Conservation (phyloP, 1,284 basidiomycete species). For the Leccinum solheimii region DNA sequence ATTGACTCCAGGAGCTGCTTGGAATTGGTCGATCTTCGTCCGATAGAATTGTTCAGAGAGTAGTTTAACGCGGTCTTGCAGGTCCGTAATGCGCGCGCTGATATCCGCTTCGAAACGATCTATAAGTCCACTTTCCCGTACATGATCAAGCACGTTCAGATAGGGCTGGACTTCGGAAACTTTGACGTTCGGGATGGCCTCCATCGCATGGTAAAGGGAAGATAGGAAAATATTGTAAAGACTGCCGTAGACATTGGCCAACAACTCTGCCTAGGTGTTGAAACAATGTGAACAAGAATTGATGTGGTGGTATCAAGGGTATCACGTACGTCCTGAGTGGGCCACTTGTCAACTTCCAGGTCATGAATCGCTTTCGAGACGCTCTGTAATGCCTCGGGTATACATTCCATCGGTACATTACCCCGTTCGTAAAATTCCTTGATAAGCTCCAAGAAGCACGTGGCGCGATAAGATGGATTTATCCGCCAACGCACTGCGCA, state of each 20-base stretch:
- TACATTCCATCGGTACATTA: constrained; percentile 91
- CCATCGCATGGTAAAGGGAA: constrained; percentile 82
- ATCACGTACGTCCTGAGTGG: constrained; percentile 71
- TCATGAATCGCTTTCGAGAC: constrained; percentile 73
- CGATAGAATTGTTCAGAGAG: constrained; percentile 73
- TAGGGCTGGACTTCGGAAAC: constrained; percentile 64
- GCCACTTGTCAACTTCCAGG: constrained; percentile 75
- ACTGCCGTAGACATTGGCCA: constrained; percentile 63
- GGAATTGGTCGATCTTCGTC: constrained; percentile 67
- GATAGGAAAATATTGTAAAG: constrained; percentile 90
- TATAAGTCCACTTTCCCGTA: constrained; percentile 68
- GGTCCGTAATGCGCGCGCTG: constrained; percentile 60
- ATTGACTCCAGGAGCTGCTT: constrained; percentile 70
- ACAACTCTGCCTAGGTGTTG: constrained; percentile 56
- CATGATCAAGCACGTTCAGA: constrained; percentile 67
- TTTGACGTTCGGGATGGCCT: constrained; percentile 71
- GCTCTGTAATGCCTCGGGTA: constrained; percentile 83
- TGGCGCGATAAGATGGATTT: constrained; percentile 72
- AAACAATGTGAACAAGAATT: constrained; percentile 12
- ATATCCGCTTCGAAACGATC: constrained; percentile 69
- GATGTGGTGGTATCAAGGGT: neutral
- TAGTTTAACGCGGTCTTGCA: constrained; percentile 68
- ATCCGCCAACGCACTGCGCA: constrained; percentile 92
- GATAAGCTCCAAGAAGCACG: constrained; percentile 87
- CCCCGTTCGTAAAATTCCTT: constrained; percentile 86